Base-by-base conservation (phyloP, 2,329 filamentous ascomycete genomes). In the Alternaria dauci region DNA sequence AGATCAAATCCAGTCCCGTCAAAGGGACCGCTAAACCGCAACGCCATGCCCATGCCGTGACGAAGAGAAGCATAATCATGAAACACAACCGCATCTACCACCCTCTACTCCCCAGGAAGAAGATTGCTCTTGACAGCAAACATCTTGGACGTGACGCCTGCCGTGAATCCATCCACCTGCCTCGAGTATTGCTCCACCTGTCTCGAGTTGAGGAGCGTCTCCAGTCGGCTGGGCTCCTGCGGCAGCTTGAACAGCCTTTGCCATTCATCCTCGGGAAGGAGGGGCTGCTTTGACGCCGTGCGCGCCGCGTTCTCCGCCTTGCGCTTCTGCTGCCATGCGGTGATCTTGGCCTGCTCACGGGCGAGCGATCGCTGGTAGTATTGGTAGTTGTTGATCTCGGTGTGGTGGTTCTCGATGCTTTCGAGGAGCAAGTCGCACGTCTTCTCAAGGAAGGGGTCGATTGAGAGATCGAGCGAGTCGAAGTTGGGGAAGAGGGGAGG, bases 341-440 rank as follows among this genome's bases (percentile, higher is more conserved):
- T 89, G 73, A 99, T 97, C 88, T 98, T 99, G 74, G 91, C 84
- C 84, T 99, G 95, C 84, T 99, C 95, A 72, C 95, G 92, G 55
- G 90, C 91, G 59, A 98, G 86, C 76, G 96, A 93, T 75, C 95
- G 89, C 83, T 97, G 93, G 85, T 97, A 97, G 87, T 91, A 92
- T 81, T 97, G 94, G 84, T 96, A 95, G 87, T 99, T 99, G 88
- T 98, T 98, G 79, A 96, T 91, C 82, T 99, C 95, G 62, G 94
- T 97, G 84, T 98, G 95, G 85, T 99, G 95, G 57, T 91, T 91
- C 85, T 99, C 95, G 79, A 99, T 97, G 84, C 91, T 93, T 77
- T 99, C 95, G 65, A 98, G 89, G 58, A 99, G 88, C 70, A 97
- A 88, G 78, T 99, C 94, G 83, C 93, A 97, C 53, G 94, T 97